A percentile compares a stretch with the other conserved stretches of the same genome.
phyloP scores from a whole-genome alignment of 139 green algal species.

The Chlorella vulgaris region DNA sequence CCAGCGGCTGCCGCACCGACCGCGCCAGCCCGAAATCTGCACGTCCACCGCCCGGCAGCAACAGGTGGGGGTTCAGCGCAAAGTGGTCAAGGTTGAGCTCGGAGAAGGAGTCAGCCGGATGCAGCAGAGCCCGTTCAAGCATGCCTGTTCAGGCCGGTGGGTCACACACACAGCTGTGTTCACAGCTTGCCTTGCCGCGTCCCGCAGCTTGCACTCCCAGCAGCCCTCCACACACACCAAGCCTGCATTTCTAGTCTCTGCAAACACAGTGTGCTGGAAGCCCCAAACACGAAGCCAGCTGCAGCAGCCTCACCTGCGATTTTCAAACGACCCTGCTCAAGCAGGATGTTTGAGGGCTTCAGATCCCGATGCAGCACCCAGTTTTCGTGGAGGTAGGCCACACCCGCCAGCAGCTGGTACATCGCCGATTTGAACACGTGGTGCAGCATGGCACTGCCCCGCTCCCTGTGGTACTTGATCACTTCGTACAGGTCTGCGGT shows the following conservation, averaged over 20 bases:
- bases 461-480: slow-evolving; percentile 68
- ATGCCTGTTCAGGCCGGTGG: no score
- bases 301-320: slow-evolving; percentile 16
- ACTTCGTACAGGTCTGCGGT: slow-evolving; percentile 77
- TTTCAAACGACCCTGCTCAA: slow-evolving; percentile 48
- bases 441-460: slow-evolving; percentile 47
- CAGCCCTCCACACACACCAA: no score
- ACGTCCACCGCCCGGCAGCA: background rate
- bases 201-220: background rate
- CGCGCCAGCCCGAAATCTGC: slow-evolving; percentile 67
- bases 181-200: no score
- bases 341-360: slow-evolving; percentile 83
- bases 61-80: no score
- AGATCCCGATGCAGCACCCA: slow-evolving; percentile 84
- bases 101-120: no score
- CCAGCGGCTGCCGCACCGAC: slow-evolving; percentile 60
- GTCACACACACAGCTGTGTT: no score
- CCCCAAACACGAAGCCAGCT: no score
- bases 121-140: no score
- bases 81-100: no score
- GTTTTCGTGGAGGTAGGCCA: slow-evolving; percentile 58
- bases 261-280: no score
- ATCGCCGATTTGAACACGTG: slow-evolving; percentile 74
- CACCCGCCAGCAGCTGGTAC: slow-evolving; percentile 29
- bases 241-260: no score